Base-by-base conservation (phyloP, 2,329 filamentous ascomycete species). In the Elsinoe ampelina region DNA sequence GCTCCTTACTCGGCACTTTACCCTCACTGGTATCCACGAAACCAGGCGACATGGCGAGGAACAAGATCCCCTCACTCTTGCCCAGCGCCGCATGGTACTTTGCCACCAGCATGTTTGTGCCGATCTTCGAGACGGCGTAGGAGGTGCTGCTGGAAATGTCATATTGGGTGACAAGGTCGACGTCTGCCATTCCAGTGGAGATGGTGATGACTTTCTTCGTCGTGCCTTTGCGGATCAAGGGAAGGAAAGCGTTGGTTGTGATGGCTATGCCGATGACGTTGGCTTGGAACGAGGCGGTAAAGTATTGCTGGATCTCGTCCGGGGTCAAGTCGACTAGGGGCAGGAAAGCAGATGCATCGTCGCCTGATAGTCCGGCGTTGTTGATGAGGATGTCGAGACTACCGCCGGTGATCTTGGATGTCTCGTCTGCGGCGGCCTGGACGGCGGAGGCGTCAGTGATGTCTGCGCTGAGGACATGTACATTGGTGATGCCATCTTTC, bases 391-490 rank as follows among this genome's bases (percentile, higher is more conserved):
- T 45, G 47, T 70, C 69, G 2, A 71, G 59, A 26, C 30, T 58
- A 6, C 63, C 63, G 11, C 60, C 60, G 10, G 65, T 66, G 35
- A 66, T 59, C 10, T 62, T 63, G 7, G 63, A 50, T 4, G 58
- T 57, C 34, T 65, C 59, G 1, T 54, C 41, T 6, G 59, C 64
- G 32, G 64, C 65, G 48, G 43, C 32, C 66, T 75, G 69, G 12
- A 80, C 64, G 1, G 68, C 64, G 2, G 66, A 63, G 50, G 70
- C 67, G 58, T 74, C 66, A 8, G 66, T 68, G 35, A 80, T 61
- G 57, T 81, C 76, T 13, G 65, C 77, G 17, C 74, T 60, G 17
- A 81, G 20, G 58, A 80, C 68, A 57, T 73, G 70, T 47, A 80
- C 65, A 48, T 80, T 79, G 38, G 48, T 57, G 41, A 61, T 57